Evolutionary conservation across 768 basidiomycete genomes (phyloP).

Genomic region (Boletus rubescentipes): DNA sequence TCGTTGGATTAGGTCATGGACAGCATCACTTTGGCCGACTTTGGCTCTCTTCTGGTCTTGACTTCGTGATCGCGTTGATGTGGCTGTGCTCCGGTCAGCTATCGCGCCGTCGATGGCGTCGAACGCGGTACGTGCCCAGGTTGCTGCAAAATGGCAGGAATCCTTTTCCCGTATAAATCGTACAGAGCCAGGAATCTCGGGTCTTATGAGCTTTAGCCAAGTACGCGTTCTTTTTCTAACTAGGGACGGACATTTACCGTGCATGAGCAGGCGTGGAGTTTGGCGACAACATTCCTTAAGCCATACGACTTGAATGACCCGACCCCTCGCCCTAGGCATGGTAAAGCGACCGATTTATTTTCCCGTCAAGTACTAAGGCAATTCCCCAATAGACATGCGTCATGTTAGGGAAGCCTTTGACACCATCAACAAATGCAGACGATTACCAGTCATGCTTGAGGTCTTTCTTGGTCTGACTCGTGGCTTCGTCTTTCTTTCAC

Average conservation of each 20-base stretch:
- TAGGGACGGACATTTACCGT: background rate
- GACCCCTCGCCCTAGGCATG: conserved; percentile 28
- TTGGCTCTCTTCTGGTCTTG: no score
- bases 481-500: background rate
- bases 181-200: conserved; percentile 57
- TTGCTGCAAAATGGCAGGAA: conserved; percentile 70
- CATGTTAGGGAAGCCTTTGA: conserved; percentile 57
- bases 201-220: conserved; percentile 63
- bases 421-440: conserved; percentile 54
- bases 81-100: conserved; percentile 19
- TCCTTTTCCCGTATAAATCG: conserved; percentile 64
- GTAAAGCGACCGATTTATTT: conserved; percentile 16
- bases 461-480: conserved; percentile 61
- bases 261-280: conserved; percentile 56
- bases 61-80: background rate
- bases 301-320: conserved; percentile 51
- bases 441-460: conserved; percentile 65
- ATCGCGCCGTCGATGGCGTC: conserved; percentile 47
- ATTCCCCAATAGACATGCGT: conserved; percentile 43
- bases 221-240: conserved; percentile 31
- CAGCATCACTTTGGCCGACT: no score
- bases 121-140: conserved; percentile 61
- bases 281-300: conserved; percentile 52
- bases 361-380: background rate
- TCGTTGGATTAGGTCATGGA: conserved; percentile 4